These are phyloP conservation scores for Aspergillus phoenicis DNA, from an alignment of 2,329 filamentous ascomycete genomes.

Conservation along the genomic window DNA sequence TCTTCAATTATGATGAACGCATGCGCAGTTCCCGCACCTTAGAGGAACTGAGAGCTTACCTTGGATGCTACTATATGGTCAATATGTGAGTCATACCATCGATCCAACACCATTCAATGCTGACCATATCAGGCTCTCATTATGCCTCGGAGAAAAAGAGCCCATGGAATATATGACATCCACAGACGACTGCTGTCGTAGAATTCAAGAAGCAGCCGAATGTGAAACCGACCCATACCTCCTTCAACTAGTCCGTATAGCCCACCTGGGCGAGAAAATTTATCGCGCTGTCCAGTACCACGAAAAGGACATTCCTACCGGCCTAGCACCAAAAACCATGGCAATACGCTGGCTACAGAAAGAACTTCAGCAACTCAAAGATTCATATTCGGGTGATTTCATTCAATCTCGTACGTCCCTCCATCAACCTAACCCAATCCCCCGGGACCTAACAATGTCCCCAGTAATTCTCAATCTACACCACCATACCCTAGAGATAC, in stretches of 20 bases:
- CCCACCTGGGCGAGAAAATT: slow-evolving; percentile 57
- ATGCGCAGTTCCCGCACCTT: slow-evolving; percentile 44
- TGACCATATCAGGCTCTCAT: slow-evolving; percentile 21
- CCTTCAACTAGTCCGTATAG: slow-evolving; percentile 52
- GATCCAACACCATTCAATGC: neutral
- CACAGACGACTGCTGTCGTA: slow-evolving; percentile 53
- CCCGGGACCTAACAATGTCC: neutral
- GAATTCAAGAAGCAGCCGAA: slow-evolving; percentile 50
- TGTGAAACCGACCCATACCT: slow-evolving; percentile 52
- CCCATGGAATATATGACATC: slow-evolving; percentile 57
- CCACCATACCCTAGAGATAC: slow-evolving; percentile 28
- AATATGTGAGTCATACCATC: slow-evolving; percentile 50
- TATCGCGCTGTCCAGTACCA: slow-evolving; percentile 29
- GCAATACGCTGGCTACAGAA: slow-evolving; percentile 50
- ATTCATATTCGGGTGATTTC: slow-evolving; percentile 8
- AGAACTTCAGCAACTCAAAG: slow-evolving; percentile 37
- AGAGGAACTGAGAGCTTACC: slow-evolving; percentile 56
- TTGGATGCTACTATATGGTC: slow-evolving; percentile 59
- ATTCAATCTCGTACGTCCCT: slow-evolving; percentile 12
- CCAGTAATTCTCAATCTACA: slow-evolving; percentile 30
- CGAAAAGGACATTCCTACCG: slow-evolving; percentile 22
- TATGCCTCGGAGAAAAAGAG: slow-evolving; percentile 49
- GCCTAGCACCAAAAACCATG: slow-evolving; percentile 23
- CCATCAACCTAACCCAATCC: neutral
- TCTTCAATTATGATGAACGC: slow-evolving; percentile 11